Evolutionary conservation across 2,329 filamentous ascomycete species (phyloP), one percentile per base, ranked within the genome.

Genomic region (Ascochyta viciae-villosae): DNA sequence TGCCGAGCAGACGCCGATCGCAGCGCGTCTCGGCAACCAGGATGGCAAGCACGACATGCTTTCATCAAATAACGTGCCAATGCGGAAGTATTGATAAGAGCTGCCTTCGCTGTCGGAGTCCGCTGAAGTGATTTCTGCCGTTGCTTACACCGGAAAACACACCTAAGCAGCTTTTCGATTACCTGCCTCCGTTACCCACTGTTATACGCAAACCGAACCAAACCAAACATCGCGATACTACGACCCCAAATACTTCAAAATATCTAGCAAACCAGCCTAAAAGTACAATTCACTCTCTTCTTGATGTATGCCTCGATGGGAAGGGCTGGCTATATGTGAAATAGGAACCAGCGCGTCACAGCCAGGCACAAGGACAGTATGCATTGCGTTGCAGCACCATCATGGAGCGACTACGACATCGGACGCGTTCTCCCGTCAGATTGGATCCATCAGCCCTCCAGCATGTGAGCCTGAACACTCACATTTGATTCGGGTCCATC

Each of bases 1-100:
- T 40, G 41, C 49, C 49, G 34, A 51, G 15, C 41, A 27, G 27
- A 12, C 39, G 49, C 49, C 48, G 40, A 45, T 39, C 38, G n/a
- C 22, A 22, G 37, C 47, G 38, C 47, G 23, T 45, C 19, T 12
- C 16, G 9, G 31, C 39, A 38, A 26, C n/a, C 19, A 24, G 39
- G 33, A n/a, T 23, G 13, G 16, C 15, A 26, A 45, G 33, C 49
- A 51, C 49, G 49, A 51, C 41, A 51, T 51, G 41, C n/a, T 33
- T 34, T 10, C 26, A 45, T 45, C 15, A 22, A 40, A 51, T 33
- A 40, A 51, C 34, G 49, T 51, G 34, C 7, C 19, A 39, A 31
- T 16, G n/a, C n/a, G 15, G 24, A 22, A 24, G 37, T 29, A 38
- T 38, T 38, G 43, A 16, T 37, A 40, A 6, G n/a, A 19, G 10